phyloP scores from a whole-genome alignment of 2,329 filamentous ascomycete species.

The Apiospora hydei region DNA sequence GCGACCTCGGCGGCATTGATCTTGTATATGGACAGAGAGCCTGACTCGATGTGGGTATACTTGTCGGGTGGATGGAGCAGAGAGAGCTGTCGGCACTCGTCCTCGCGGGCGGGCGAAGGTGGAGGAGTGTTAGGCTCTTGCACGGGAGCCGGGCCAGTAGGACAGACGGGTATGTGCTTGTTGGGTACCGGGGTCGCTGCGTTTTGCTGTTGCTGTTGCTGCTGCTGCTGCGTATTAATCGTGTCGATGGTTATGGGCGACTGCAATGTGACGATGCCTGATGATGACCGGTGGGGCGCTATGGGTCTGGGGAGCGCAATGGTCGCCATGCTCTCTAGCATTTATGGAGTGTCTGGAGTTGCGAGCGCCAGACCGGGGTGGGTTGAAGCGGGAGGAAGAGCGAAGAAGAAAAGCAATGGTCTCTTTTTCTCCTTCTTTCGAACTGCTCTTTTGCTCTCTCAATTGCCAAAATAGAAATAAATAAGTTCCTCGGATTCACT shows the following conservation, averaged over 20 bases:
- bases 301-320: conserved; percentile 60
- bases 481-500: neutral
- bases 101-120: conserved; percentile 67
- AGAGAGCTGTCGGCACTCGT: conserved; percentile 66
- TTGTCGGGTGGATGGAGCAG: conserved; percentile 76
- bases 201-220: conserved; percentile 27
- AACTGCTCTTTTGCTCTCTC: neutral
- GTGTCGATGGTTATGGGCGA: conserved; percentile 52
- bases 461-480: neutral
- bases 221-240: conserved; percentile 41
- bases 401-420: neutral
- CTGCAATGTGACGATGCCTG: conserved; percentile 49
- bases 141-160: conserved; percentile 72
- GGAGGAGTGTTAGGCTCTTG: conserved; percentile 68
- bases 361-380: neutral
- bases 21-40: conserved; percentile 71
- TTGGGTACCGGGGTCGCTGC: conserved; percentile 70
- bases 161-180: conserved; percentile 89
- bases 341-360: conserved; percentile 18
- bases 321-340: conserved; percentile 56
- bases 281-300: conserved; percentile 52
- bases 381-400: neutral
- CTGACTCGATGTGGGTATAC: conserved; percentile 60
- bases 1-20: conserved; percentile 74
- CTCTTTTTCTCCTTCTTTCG: neutral